Percentiles rank a stretch among this genome's conserved stretches.
Evolutionary conservation across 2,329 filamentous ascomycete genomes (phyloP).

Genomic region (Paraphaeosphaeria sporulosa): DNA sequence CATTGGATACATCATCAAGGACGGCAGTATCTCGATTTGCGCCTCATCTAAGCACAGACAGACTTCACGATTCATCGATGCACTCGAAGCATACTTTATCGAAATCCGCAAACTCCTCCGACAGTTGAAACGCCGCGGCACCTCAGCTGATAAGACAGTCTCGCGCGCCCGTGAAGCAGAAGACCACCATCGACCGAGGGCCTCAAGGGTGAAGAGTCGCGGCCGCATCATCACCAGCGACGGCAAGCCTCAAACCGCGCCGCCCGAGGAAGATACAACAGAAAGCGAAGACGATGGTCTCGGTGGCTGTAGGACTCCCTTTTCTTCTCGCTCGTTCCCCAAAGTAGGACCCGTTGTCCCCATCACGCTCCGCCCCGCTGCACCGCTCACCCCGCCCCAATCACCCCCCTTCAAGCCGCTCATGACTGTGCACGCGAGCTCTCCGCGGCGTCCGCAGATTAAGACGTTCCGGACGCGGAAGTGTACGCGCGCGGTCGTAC

Average conservation of each 20-base stretch:
- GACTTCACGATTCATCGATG: conserved; percentile 88
- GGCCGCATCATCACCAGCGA: conserved; percentile 74
- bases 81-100: conserved; percentile 86
- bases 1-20: conserved; percentile 99
- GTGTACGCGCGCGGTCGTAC: conserved; percentile 27
- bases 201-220: conserved; percentile 69
- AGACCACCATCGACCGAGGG: conserved; percentile 50
- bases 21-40: conserved; percentile 88
- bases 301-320: conserved; percentile 76
- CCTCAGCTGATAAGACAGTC: conserved; percentile 60
- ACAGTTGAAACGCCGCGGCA: conserved; percentile 67
- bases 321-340: conserved; percentile 35
- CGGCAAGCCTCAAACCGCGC: conserved; percentile 58
- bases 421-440: conserved; percentile 41
- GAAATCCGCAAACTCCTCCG: conserved; percentile 87
- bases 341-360: conserved; percentile 30
- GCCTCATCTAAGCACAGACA: conserved; percentile 93
- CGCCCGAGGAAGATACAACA: conserved; percentile 71
- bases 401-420: conserved; percentile 46
- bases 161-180: conserved; percentile 70
- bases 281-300: conserved; percentile 87
- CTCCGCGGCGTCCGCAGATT: conserved; percentile 27
- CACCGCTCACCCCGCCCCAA: conserved; percentile 44
- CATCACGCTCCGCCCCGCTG: conserved; percentile 21
- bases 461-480: conserved; percentile 30